Evolutionary conservation across 208 protist genomes (phyloP).

Genomic region (Leishmania aethiopica): DNA sequence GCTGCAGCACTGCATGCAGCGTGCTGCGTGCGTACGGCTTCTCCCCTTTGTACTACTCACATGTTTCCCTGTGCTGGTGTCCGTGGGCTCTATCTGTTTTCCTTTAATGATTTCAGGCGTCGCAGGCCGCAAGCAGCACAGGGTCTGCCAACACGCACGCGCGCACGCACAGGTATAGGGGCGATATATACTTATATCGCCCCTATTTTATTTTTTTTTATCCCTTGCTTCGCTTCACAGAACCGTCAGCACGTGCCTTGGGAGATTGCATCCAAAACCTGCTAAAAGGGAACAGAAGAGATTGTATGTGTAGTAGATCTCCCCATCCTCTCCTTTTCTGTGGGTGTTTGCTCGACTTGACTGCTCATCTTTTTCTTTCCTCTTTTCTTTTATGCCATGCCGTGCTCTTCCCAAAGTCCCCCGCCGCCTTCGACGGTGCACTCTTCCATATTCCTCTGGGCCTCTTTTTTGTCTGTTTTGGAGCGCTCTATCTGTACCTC

Average conservation of each 20-base stretch:
- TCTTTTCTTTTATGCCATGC: neutral
- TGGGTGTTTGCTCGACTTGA: neutral
- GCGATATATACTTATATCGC: neutral
- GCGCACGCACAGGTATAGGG: neutral
- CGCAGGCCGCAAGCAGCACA: neutral
- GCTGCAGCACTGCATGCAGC: neutral
- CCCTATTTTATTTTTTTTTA: neutral
- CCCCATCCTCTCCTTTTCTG: neutral
- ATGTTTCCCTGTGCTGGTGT: neutral
- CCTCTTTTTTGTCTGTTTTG: neutral
- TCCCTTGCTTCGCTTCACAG: neutral
- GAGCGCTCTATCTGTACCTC: neutral
- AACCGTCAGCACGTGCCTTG: neutral
- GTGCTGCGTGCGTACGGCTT: neutral
- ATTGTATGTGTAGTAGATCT: neutral
- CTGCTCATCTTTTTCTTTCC: neutral
- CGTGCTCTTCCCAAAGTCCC: neutral
- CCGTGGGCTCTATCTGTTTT: neutral
- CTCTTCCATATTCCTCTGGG: neutral
- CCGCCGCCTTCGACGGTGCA: neutral
- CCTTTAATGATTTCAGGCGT: neutral
- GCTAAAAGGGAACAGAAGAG: neutral
- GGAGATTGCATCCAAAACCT: neutral
- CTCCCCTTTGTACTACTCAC: neutral
- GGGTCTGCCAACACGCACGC: neutral